These are phyloP conservation scores for Euclidium syriacum DNA, from an alignment of 345 rosid species.

Conservation along the genomic window DNA sequence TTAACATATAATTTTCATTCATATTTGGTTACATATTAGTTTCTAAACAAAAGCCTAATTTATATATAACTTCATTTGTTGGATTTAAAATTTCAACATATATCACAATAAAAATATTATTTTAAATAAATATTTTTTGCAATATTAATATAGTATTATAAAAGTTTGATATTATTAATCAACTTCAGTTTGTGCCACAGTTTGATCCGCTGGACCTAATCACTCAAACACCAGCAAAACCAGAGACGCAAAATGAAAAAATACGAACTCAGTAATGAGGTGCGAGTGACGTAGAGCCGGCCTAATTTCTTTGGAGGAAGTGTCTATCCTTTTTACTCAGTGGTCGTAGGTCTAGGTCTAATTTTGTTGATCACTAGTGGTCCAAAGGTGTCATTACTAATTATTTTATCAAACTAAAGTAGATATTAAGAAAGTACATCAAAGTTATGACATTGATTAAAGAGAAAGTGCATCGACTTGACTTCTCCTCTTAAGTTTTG, in stretches of 20 bases:
- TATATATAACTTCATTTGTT: too few relatives aligned
- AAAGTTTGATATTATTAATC: too few relatives aligned
- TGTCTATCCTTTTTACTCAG: not conserved
- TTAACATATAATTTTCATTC: too few relatives aligned
- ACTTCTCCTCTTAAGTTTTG: not conserved
- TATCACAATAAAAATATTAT: too few relatives aligned
- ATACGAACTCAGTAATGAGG: not conserved
- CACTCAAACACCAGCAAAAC: not conserved
- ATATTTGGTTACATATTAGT: too few relatives aligned
- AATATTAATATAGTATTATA: too few relatives aligned
- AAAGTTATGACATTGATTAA: not conserved
- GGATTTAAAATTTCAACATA: too few relatives aligned
- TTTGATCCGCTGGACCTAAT: too few relatives aligned
- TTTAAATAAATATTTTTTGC: too few relatives aligned
- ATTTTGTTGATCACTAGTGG: slow-evolving; percentile 2
- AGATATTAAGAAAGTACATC: not conserved
- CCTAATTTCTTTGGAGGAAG: not conserved
- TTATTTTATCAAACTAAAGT: not conserved
- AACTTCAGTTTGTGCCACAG: too few relatives aligned
- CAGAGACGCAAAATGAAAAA: not conserved
- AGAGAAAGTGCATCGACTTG: not conserved
- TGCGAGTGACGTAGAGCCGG: slow-evolving; percentile 8
- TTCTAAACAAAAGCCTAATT: too few relatives aligned
- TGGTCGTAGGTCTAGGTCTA: slow-evolving; percentile 1
- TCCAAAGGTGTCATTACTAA: slow-evolving; percentile 14